Evolutionary conservation across 257 asterid species (phyloP).

Genomic region (Galeopsis tetrahit): DNA sequence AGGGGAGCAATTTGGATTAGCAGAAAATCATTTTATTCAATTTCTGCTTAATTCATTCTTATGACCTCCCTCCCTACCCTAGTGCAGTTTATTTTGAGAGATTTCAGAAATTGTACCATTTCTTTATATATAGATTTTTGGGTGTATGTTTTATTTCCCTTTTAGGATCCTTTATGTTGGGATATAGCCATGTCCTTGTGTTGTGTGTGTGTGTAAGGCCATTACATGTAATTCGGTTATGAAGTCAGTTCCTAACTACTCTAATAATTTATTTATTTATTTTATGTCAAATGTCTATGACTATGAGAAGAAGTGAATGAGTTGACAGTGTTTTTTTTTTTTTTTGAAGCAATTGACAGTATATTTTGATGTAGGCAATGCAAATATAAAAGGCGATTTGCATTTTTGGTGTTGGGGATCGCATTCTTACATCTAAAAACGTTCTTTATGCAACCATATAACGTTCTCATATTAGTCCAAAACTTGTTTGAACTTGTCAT

Average conservation of each 20-base stretch:
- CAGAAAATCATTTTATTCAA: constrained; percentile 45
- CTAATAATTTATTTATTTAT: not conserved
- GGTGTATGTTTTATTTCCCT: not conserved
- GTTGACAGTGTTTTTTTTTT: not conserved
- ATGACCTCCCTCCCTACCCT: constrained; percentile 24
- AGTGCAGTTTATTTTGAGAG: constrained; percentile 24
- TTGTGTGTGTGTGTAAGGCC: not conserved
- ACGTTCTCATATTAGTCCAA: too few species aligned
- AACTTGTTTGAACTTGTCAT: too few species aligned
- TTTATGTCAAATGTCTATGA: not conserved
- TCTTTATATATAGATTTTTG: constrained; percentile 11
- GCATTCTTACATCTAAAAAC: not conserved
- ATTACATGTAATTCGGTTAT: constrained; percentile 30
- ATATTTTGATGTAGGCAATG: too few species aligned
- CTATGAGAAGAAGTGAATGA: constrained; percentile 1
- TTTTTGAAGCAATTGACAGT: too few species aligned
- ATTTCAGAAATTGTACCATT: constrained; percentile 12
- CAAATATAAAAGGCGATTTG: not conserved
- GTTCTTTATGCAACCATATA: too few species aligned
- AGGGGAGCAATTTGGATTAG: constrained; percentile 39
- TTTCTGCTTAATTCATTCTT: constrained; percentile 52
- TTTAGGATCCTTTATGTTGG: not conserved
- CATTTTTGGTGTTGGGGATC: not conserved
- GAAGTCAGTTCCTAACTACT: constrained; percentile 24
- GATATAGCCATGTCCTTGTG: not conserved